Base-by-base conservation (phyloP, 257 asterid species). In the Avicennia marina region DNA sequence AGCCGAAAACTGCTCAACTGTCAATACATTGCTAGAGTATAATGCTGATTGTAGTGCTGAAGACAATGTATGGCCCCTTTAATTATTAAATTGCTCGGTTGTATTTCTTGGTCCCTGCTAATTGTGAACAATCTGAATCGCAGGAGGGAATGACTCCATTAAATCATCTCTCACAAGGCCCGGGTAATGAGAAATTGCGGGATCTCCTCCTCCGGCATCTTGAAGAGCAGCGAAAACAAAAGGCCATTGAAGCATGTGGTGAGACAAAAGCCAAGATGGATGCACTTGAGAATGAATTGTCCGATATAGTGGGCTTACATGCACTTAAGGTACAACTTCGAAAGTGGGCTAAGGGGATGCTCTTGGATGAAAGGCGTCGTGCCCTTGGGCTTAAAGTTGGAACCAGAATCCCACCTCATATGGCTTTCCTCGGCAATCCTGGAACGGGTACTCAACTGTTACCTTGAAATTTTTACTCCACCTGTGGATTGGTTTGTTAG, bases 351-450 rank as follows among this genome's bases (percentile, higher is more conserved):
- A 91, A 84, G 73, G 97, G 98, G 32, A 78, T 91, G 95, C 90
- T 91, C 36, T 62, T 91, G 75, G 95, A 91, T 49, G 94, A 88
- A 76, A 78, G 94, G 66, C 98, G 97, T 9, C 81, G 76, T 31
- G 80, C 93, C 66, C 85, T 91, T 46, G 97, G 98, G 47, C 84
- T 88, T 29, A 77, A 78, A 71, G 83, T 89, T 58, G 95, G 94
- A 36, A 61, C 86, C 52, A 79, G 95, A 81, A 80, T 86, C 72
- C 94, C 86, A n/a, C 95, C 96, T 52, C 96, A 88, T 72, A 83
- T 91, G 95, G 98, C 96, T 61, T 91, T 91, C 63, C 89, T 91
- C 32, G 98, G 98, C 47, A 91, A 88, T 71, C 95, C 98, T 17
- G 98, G 98, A 68, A 91, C 96, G 69, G 98, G 96, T 84, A 67